A percentile compares a stretch with the other conserved stretches of the same genome.
Evolutionary conservation across 371 early-diverging fungal species (phyloP).

Genomic region (Dichotomocladium elegans): DNA sequence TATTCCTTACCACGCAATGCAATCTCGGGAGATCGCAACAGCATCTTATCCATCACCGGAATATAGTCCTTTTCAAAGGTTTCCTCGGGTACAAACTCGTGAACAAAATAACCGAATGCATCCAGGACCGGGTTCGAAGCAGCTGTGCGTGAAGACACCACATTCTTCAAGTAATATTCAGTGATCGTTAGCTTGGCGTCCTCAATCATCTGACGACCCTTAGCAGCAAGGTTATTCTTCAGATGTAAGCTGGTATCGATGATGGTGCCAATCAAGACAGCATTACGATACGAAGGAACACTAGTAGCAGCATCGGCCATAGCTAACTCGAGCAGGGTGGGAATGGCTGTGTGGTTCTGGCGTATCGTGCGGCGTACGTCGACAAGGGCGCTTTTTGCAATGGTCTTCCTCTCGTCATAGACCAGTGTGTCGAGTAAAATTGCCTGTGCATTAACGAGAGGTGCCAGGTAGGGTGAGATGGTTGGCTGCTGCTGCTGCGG

Average conservation of each 20-base stretch:
- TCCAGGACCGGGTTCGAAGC: conserved; percentile 49
- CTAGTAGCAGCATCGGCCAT: conserved; percentile 36
- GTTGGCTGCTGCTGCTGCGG: conserved; percentile 20
- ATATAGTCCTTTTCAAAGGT: conserved; percentile 48
- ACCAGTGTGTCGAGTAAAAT: conserved; percentile 50
- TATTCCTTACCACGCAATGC: conserved; percentile 56
- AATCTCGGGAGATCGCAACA: conserved; percentile 87
- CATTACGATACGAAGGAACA: conserved; percentile 49
- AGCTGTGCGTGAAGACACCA: conserved; percentile 55
- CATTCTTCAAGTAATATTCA: conserved; percentile 60
- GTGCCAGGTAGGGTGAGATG: conserved; percentile 18
- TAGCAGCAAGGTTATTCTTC: conserved; percentile 28
- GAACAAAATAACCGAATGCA: conserved; percentile 60
- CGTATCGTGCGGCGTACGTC: conserved; percentile 61
- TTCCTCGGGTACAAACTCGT: conserved; percentile 44
- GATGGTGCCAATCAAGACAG: conserved; percentile 57
- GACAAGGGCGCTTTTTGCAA: conserved; percentile 48
- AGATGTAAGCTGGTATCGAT: conserved; percentile 54
- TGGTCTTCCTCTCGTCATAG: conserved; percentile 35
- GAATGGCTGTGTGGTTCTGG: conserved; percentile 45
- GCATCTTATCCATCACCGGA: conserved; percentile 66
- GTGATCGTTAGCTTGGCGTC: conserved; percentile 45
- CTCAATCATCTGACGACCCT: conserved; percentile 24
- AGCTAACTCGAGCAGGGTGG: conserved; percentile 40
- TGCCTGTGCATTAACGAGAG: conserved; percentile 52